These are phyloP conservation scores for Scenedesmus sp. DNA, from an alignment of 163 green algal species.

Conservation along the genomic window DNA sequence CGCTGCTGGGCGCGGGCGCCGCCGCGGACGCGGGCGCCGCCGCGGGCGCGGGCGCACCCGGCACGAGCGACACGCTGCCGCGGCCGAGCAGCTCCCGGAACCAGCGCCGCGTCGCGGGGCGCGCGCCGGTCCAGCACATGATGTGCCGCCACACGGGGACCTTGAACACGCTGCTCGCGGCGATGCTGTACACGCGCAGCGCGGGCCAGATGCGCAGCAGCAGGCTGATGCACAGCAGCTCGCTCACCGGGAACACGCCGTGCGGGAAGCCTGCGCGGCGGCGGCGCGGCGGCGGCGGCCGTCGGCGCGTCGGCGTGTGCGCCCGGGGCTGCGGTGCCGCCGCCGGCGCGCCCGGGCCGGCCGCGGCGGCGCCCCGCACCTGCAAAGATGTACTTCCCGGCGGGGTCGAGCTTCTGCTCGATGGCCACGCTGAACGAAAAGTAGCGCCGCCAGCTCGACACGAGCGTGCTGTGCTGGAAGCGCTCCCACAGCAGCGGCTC, in stretches of 20 bases:
- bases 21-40: no score
- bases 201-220: slow-evolving; percentile 42
- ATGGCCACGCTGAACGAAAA: slow-evolving; percentile 33
- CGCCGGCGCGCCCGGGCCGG: neutral
- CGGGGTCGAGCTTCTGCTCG: slow-evolving; percentile 22
- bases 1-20: no score
- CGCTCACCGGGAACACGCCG: slow-evolving; percentile 40
- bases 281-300: no score
- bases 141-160: slow-evolving; percentile 54
- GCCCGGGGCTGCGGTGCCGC: no score
- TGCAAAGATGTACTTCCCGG: slow-evolving; percentile 38
- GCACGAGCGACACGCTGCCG: neutral
- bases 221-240: slow-evolving; percentile 46
- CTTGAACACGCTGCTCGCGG: slow-evolving; percentile 50
- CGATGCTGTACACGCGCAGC: slow-evolving; percentile 45
- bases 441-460: slow-evolving; percentile 34
- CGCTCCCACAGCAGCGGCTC: slow-evolving; percentile 40
- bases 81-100: slow-evolving; percentile 30
- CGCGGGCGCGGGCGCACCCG: no score
- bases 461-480: slow-evolving; percentile 40
- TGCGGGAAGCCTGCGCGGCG: slow-evolving; percentile 29
- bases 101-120: slow-evolving; percentile 8
- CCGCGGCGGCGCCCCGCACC: slow-evolving; percentile 6
- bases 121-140: slow-evolving; percentile 47
- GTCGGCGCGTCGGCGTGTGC: no score